Base-by-base conservation (phyloP, 2,329 filamentous ascomycete genomes). In the Talaromyces funiculosus region DNA sequence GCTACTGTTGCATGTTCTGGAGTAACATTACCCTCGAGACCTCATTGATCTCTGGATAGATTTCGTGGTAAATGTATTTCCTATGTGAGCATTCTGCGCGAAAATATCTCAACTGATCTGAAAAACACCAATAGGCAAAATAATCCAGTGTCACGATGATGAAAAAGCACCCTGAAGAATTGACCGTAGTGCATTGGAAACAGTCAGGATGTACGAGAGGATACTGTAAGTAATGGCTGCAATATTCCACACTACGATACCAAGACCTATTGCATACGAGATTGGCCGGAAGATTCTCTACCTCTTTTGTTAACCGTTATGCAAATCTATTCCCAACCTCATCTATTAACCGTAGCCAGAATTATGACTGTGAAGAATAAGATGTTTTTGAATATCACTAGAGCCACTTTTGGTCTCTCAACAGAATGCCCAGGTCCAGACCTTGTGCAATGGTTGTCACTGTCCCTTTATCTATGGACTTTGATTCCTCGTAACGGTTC, bases 221-320 rank as follows among this genome's bases (percentile, higher is more conserved):
- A 90, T 78, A 3, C 80, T 84, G 69, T 90, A 91, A 1, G 88
- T 67, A 56, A 90, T 90, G 66, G 90, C 87, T 1, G 79, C 80
- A 0, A 87, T 82, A 0, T 87, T 81, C 70, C 92, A 92, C 0
- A 85, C 81, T 60, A 88, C 81, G 67, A 87, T 81, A 58, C 92
- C 91, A 69, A 92, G 89, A 0, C 86, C 90, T 61, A 92, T 87
- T 87, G 89, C 92, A 0, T 93, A 77, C 0, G 90, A 89, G 0
- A 88, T 90, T 0, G 90, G 90, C 35, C 89, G 82, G 70, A 92
- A 90, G 12, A 65, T 53, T 26, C 60, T 29, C 18, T 59, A 61
- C 37, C 53, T 33, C 29, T 64, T 64, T 10, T 65, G 63, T 54
- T 65, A 58, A 55, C 9, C 63, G 62, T 45, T 65, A 62, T 22